A percentile compares a stretch with the other conserved stretches of the same genome.
These are phyloP conservation scores for Ascochyta clinopodiicola DNA, from an alignment of 2,329 filamentous ascomycete species.

Conservation along the genomic window DNA sequence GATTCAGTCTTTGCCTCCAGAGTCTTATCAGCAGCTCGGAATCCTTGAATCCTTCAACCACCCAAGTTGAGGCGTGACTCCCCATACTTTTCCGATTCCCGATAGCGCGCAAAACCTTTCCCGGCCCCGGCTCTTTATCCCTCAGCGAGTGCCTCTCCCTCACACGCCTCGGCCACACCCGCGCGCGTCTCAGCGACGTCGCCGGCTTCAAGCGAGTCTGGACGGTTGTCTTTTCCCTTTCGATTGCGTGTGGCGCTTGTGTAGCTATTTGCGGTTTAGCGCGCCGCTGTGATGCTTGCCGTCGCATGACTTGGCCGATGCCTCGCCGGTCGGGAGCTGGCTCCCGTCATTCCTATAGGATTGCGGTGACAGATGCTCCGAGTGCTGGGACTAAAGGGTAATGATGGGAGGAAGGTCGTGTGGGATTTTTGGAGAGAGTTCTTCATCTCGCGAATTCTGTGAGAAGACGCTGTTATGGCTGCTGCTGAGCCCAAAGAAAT, in stretches of 20 bases:
- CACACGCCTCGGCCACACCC: conserved; percentile 5
- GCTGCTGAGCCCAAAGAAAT: conserved; percentile 14
- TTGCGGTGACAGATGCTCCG: conserved; percentile 32
- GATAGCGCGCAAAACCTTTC: conserved; percentile 12
- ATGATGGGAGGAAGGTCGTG: conserved; percentile 9
- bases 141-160: background rate
- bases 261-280: background rate
- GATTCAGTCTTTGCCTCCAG: background rate
- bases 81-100: too few relatives aligned
- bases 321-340: conserved; percentile 18
- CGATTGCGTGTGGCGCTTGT: background rate
- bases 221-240: conserved; percentile 5
- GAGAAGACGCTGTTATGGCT: conserved; percentile 12
- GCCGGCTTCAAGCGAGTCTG: conserved; percentile 14
- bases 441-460: conserved; percentile 7
- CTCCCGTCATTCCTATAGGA: conserved; percentile 15
- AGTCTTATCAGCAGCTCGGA: background rate
- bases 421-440: conserved; percentile 5
- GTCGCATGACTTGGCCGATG: conserved; percentile 24
- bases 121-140: background rate
- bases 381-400: conserved; percentile 15
- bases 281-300: background rate
- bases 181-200: conserved; percentile 2
- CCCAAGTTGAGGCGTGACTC: too few relatives aligned
- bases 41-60: background rate